Evolutionary conservation across 23 red algal species (phyloP).

Genomic region (Cyanidioschyzon merolae): DNA sequence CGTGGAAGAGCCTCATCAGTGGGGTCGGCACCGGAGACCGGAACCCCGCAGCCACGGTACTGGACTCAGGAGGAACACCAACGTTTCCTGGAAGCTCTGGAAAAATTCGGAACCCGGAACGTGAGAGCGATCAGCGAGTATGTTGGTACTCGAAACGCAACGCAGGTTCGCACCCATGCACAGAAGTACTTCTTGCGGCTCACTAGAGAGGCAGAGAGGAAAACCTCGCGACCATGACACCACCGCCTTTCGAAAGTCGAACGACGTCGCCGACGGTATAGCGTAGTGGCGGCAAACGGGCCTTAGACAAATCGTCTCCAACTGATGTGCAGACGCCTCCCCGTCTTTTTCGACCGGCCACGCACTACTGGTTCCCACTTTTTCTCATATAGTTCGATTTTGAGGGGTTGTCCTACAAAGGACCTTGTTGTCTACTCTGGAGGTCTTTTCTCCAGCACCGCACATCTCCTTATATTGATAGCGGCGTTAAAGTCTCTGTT

Average conservation of each 20-base stretch:
- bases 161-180: conserved; percentile 80
- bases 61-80: conserved; percentile 80
- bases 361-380: neutral
- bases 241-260: neutral
- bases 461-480: too few species aligned
- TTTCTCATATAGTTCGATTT: neutral
- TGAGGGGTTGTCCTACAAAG: neutral
- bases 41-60: conserved; percentile 21
- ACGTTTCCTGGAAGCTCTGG: conserved; percentile 59
- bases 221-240: neutral
- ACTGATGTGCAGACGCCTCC: too few species aligned
- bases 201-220: neutral
- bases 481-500: too few species aligned
- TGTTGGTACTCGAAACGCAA: conserved; percentile 62
- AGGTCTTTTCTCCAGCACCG: too few species aligned
- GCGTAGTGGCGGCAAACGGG: neutral
- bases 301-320: too few species aligned
- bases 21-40: neutral
- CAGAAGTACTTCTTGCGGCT: conserved; percentile 49
- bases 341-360: neutral
- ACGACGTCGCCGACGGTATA: neutral
- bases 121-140: conserved; percentile 45
- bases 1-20: neutral
- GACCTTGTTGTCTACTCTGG: too few species aligned
- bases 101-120: conserved; percentile 37